Percentiles rank a stretch among this genome's conserved stretches.
Evolutionary conservation across 2,329 filamentous ascomycete species (phyloP).

Genomic region (Rhexocercosporidium sp.): DNA sequence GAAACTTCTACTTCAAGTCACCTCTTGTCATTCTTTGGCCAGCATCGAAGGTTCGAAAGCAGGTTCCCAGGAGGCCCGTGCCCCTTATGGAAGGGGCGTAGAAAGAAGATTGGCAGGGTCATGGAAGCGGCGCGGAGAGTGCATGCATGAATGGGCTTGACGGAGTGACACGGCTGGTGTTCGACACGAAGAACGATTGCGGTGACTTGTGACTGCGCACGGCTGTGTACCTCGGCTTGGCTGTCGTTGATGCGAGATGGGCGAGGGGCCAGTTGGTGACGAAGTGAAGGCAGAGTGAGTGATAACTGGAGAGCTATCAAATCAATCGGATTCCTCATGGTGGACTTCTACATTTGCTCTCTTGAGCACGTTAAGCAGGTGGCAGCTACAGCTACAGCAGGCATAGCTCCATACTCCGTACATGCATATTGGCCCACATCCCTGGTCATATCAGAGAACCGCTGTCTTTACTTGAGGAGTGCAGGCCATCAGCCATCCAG

Average conservation of each 20-base stretch:
- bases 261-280: background rate
- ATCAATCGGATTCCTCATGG: background rate
- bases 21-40: background rate
- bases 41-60: slow-evolving; percentile 2
- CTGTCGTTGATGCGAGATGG: background rate
- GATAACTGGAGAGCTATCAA: slow-evolving; percentile 11
- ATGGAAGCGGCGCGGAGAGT: background rate
- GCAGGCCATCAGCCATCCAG: background rate
- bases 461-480: slow-evolving; percentile 25
- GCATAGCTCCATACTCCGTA: no score
- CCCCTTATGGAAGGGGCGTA: background rate
- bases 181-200: background rate
- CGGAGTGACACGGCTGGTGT: background rate
- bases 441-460: slow-evolving; percentile 22
- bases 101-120: background rate
- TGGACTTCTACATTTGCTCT: background rate
- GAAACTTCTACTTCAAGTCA: background rate
- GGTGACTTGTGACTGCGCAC: background rate
- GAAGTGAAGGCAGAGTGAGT: background rate
- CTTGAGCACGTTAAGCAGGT: background rate
- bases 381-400: slow-evolving; percentile 5
- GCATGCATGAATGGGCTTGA: slow-evolving; percentile 10
- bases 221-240: background rate
- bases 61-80: background rate
- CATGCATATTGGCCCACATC: slow-evolving; percentile 24